Percentiles rank a stretch among this genome's conserved stretches.
phyloP scores from a whole-genome alignment of 352 stramenopile species.

The Phytopythium litorale region DNA sequence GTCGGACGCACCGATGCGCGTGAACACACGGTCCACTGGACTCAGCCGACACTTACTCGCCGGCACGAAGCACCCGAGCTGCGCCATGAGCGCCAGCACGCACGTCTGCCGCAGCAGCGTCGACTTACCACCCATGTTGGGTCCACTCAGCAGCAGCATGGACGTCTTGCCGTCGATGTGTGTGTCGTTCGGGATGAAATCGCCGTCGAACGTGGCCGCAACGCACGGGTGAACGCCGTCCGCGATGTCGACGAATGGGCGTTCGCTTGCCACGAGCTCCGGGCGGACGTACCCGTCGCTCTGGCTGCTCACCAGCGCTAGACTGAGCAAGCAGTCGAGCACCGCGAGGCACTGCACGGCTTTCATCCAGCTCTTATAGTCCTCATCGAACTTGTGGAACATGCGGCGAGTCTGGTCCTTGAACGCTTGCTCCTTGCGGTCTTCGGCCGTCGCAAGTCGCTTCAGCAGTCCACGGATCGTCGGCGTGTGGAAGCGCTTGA shows the following conservation, averaged over 20 bases:
- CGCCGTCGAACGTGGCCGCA: slow-evolving; percentile 64
- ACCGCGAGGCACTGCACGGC: slow-evolving; percentile 90
- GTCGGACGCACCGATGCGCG: slow-evolving; percentile 98
- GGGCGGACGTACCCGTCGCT: slow-evolving; percentile 92
- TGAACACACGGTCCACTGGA: slow-evolving; percentile 99
- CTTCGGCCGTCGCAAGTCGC: slow-evolving; percentile 71
- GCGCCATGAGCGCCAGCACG: slow-evolving; percentile 96
- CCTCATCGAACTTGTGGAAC: slow-evolving; percentile 97
- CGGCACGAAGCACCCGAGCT: slow-evolving; percentile 99
- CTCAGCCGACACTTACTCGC: slow-evolving; percentile 92
- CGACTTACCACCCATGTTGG: slow-evolving; percentile 99
- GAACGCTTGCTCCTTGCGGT: slow-evolving; percentile 72
- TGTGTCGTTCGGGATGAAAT: slow-evolving; percentile 98
- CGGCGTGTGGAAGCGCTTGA: slow-evolving; percentile 90
- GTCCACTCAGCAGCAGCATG: slow-evolving; percentile 95
- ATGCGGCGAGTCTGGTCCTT: slow-evolving; percentile 90
- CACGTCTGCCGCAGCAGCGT: slow-evolving; percentile 98
- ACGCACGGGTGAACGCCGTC: slow-evolving; percentile 96
- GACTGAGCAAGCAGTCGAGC: slow-evolving; percentile 94
- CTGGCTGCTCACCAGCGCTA: slow-evolving; percentile 92
- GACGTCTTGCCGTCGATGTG: slow-evolving; percentile 55
- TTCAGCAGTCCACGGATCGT: slow-evolving; percentile 81
- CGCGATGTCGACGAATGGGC: slow-evolving; percentile 87
- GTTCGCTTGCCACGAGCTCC: slow-evolving; percentile 75
- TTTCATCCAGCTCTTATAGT: slow-evolving; percentile 92